Evolutionary conservation across 1,139 yeast species (phyloP), one percentile per base, ranked within the genome.

Genomic region (Ashbya aceris): DNA sequence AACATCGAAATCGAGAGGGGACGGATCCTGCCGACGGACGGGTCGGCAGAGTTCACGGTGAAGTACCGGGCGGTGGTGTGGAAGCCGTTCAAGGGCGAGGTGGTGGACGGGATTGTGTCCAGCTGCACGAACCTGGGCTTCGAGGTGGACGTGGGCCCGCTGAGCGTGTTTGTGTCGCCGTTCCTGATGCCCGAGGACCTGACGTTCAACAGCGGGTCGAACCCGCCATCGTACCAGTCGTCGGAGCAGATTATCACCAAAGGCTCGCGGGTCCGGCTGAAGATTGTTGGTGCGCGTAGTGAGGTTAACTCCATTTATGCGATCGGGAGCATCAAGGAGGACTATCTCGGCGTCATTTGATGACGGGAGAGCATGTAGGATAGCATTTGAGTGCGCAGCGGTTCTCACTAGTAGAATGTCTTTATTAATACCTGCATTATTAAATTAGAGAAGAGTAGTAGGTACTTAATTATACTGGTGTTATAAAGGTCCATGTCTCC

Each of bases 61-160:
- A 85, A 86, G 62, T 91, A 91, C 64, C 73, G 95, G 54, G 99
- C 99, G 0, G 91, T 91, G 47, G 97, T 91, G 29, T 91, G 96
- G 95, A 83, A 93, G 58, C 98, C 99, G 2, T 93, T 91, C 68
- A 91, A 89, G 65, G 97, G 97, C 28, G 98, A 91, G 65, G 98
- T 91, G 5, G 97, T 91, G 28, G 98, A 91, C 64, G 98, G 94
- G 2, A 79, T 89, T 33, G 98, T 91, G 14, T 83, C 95, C 11
- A 84, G 89, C 32, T 96, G 94, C 44, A 86, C 89, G 61, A 86
- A 86, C 60, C 83, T 91, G 82, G 99, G 99, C 10, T 87, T 91
- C 54, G 91, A 91, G 61, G 97, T 96, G 33, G 97, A 91, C 62
- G 98, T 91, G 27, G 99, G 98, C 0, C 99, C 99, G 8, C 71